phyloP scores from a whole-genome alignment of 169 alveolate species.

The Blepharisma undulans region DNA sequence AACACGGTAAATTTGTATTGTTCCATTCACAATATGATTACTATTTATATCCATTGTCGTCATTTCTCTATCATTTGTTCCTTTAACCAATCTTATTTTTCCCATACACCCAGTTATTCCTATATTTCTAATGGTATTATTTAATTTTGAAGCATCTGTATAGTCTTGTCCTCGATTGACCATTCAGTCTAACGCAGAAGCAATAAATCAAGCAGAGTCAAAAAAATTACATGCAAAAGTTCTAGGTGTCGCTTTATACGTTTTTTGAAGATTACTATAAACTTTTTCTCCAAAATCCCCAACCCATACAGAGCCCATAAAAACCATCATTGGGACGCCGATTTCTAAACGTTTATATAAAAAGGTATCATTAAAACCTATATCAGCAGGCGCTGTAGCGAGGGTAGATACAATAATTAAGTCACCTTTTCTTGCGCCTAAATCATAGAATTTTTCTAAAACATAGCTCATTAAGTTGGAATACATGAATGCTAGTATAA shows the following conservation, averaged over 20 bases:
- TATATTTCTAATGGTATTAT: neutral
- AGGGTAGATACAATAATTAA: neutral
- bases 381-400: neutral
- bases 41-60: neutral
- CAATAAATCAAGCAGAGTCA: neutral
- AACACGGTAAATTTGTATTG: neutral
- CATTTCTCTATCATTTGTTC: conserved; percentile 5
- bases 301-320: neutral
- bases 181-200: neutral
- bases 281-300: neutral
- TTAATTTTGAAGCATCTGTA: conserved; percentile 1
- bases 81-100: neutral
- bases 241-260: neutral
- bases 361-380: neutral
- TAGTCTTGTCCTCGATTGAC: neutral
- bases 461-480: neutral
- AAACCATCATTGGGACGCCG: neutral
- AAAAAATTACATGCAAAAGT: neutral
- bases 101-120: conserved; percentile 2
- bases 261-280: neutral
- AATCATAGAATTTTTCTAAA: neutral
- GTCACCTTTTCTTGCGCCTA: conserved; percentile 18
- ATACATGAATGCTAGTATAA: neutral
- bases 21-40: neutral
- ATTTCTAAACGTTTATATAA: neutral